phyloP scores from a whole-genome alignment of 2,329 filamentous ascomycete species.

The Claviceps pazoutovae region DNA sequence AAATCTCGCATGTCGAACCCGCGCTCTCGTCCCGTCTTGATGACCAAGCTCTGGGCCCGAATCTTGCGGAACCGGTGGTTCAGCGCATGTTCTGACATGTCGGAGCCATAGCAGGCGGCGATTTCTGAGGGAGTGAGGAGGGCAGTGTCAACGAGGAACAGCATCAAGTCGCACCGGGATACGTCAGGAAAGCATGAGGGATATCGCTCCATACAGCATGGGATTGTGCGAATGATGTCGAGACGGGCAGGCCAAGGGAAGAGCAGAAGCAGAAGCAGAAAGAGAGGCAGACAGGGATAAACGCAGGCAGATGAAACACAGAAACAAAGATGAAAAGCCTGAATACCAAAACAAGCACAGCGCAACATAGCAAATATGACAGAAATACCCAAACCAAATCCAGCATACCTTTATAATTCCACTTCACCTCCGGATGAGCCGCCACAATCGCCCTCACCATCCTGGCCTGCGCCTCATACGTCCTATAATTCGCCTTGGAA shows the following conservation, averaged over 20 bases:
- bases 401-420: constrained; percentile 47
- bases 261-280: neutral
- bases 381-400: neutral
- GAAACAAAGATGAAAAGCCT: too few species aligned
- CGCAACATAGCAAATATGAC: neutral
- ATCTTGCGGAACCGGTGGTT: constrained; percentile 39
- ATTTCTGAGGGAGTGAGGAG: constrained; percentile 25
- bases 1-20: constrained; percentile 31
- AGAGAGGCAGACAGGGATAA: too few species aligned
- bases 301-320: too few species aligned
- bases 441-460: constrained; percentile 48
- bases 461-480: constrained; percentile 45
- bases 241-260: too few species aligned
- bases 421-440: constrained; percentile 36
- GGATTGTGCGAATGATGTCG: too few species aligned
- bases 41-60: constrained; percentile 25
- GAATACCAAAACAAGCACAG: too few species aligned
- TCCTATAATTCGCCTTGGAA: constrained; percentile 40
- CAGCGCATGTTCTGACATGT: constrained; percentile 31
- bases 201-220: too few species aligned
- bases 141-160: constrained; percentile 13
- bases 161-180: too few species aligned
- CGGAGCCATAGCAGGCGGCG: constrained; percentile 32
- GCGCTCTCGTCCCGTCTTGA: constrained; percentile 21
- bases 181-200: too few species aligned